Percentiles rank a stretch among this genome's conserved stretches.
These are phyloP conservation scores for Cucurbita pepo DNA, from an alignment of 306 rosid species.

Conservation along the genomic window DNA sequence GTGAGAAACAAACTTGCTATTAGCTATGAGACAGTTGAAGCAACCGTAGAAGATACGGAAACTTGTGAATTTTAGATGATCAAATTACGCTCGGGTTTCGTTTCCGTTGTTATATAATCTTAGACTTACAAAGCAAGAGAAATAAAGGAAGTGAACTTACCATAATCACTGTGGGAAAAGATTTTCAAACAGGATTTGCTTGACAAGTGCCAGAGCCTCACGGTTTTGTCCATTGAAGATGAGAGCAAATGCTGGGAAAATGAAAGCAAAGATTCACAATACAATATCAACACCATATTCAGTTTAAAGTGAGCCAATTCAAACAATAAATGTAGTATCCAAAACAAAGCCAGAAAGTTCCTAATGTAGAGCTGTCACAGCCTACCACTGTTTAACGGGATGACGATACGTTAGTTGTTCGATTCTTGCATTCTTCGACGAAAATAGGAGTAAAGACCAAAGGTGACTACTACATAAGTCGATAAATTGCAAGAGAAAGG, in stretches of 20 bases:
- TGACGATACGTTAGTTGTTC: neutral
- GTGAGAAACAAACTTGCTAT: constrained; percentile 17
- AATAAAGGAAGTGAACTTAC: constrained; percentile 28
- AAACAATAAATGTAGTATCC: neutral
- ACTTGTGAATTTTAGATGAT: neutral
- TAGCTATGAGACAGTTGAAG: constrained; percentile 17
- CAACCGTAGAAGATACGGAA: neutral
- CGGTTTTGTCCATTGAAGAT: constrained; percentile 99
- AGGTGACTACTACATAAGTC: neutral
- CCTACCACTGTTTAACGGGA: neutral
- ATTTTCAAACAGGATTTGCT: constrained; percentile 71
- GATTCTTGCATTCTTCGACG: neutral
- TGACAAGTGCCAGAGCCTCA: constrained; percentile 87
- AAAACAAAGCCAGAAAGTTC: neutral
- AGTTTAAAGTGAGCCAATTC: neutral
- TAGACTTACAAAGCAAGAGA: neutral
- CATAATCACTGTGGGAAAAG: constrained; percentile 88
- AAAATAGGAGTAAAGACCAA: neutral
- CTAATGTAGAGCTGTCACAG: neutral
- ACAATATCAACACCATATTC: neutral
- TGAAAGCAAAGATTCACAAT: constrained; percentile 8
- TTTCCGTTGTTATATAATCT: neutral
- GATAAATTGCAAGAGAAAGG: neutral
- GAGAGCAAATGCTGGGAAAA: constrained; percentile 81
- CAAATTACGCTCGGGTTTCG: neutral